Percentiles rank a stretch among this genome's conserved stretches.
These are phyloP conservation scores for Avicennia marina DNA, from an alignment of 257 asterid species.

Conservation along the genomic window DNA sequence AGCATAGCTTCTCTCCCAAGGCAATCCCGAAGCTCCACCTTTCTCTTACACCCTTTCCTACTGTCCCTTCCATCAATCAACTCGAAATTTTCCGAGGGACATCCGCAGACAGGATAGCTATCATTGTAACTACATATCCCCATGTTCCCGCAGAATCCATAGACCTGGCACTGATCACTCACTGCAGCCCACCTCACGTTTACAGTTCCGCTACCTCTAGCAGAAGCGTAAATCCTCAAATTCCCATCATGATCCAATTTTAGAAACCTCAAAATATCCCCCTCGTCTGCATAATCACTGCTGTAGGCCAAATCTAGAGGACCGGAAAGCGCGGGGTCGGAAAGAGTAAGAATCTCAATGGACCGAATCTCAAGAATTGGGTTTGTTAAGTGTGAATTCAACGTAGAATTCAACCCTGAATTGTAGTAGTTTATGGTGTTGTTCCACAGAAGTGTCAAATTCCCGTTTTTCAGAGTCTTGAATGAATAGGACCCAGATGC, in stretches of 20 bases:
- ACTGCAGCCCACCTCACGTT: conserved; percentile 63
- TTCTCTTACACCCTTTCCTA: conserved; percentile 57
- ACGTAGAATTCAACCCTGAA: conserved; percentile 39
- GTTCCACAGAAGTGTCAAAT: conserved; percentile 48
- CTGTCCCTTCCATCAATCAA: conserved; percentile 36
- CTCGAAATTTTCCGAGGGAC: conserved; percentile 62
- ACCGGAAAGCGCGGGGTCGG: conserved; percentile 33
- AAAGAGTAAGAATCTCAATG: conserved; percentile 45
- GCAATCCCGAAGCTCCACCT: conserved; percentile 37
- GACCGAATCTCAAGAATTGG: conserved; percentile 50
- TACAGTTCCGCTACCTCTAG: conserved; percentile 44
- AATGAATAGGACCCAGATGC: conserved; percentile 53
- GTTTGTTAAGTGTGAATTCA: conserved; percentile 29
- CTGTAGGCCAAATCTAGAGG: conserved; percentile 40
- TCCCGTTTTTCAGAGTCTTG: too few species aligned
- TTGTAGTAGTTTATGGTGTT: conserved; percentile 40
- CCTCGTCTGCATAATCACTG: conserved; percentile 50
- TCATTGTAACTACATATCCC: conserved; percentile 69
- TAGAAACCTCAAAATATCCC: conserved; percentile 41
- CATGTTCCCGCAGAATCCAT: conserved; percentile 66
- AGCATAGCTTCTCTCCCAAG: conserved; percentile 37
- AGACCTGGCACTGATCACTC: conserved; percentile 64
- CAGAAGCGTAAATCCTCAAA: conserved; percentile 64
- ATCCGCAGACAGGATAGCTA: conserved; percentile 40
- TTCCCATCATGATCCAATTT: conserved; percentile 73